A percentile compares a stretch with the other conserved stretches of the same genome.
These are phyloP conservation scores for Microdochium paspali DNA, from an alignment of 2,329 filamentous ascomycete genomes.

Conservation along the genomic window DNA sequence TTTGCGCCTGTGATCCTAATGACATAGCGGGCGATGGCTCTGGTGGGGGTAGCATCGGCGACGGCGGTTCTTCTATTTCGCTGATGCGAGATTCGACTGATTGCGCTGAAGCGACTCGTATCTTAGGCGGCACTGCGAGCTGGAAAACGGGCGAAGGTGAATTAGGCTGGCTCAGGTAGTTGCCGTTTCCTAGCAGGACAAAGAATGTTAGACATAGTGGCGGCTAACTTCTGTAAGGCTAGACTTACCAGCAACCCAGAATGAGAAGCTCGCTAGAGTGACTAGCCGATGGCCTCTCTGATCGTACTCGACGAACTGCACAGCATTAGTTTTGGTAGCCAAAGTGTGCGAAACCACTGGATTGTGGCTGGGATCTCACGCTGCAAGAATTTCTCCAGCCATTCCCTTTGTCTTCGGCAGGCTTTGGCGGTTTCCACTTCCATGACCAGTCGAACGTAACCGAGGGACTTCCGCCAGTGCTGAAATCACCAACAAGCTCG, in stretches of 20 bases:
- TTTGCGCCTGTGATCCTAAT: constrained; percentile 9
- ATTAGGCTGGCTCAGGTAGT: constrained; percentile 44
- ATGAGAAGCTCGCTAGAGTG: constrained; percentile 85
- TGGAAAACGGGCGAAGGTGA: constrained; percentile 67
- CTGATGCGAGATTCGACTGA: constrained; percentile 79
- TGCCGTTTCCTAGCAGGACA: not conserved
- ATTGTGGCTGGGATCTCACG: constrained; percentile 35
- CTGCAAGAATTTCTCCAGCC: constrained; percentile 96
- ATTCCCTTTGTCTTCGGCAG: constrained; percentile 69
- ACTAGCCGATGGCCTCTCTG: constrained; percentile 82
- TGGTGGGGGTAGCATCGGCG: constrained; percentile 32
- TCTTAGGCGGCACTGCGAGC: constrained; percentile 62
- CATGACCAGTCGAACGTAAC: constrained; percentile 92
- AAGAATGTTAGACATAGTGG: not conserved
- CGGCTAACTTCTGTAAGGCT: not conserved
- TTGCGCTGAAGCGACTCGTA: constrained; percentile 77
- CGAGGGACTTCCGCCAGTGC: constrained; percentile 71
- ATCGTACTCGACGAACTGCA: constrained; percentile 91
- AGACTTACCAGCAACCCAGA: constrained; percentile 76
- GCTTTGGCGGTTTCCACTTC: constrained; percentile 91
- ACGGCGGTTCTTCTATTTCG: constrained; percentile 55
- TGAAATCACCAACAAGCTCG: constrained; percentile 85
- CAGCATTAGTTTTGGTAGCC: constrained; percentile 13
- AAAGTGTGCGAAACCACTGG: not conserved
- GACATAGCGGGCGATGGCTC: constrained; percentile 22